Evolutionary conservation across 2,329 filamentous ascomycete species (phyloP).

Genomic region (Exophiala aquamarina): DNA sequence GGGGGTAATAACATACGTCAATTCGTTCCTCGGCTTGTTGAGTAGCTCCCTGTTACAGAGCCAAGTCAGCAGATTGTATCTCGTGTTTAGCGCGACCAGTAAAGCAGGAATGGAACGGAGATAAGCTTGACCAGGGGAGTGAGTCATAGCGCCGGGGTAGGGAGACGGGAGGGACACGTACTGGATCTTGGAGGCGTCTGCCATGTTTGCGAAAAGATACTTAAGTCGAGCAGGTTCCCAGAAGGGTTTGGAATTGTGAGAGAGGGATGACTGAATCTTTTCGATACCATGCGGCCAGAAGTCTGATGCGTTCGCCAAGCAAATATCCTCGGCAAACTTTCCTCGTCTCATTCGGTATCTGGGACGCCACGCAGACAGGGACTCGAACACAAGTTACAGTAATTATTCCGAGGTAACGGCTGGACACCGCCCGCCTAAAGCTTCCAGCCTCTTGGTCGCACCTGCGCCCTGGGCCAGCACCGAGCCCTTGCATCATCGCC

Average conservation of each 20-base stretch:
- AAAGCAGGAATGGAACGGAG: constrained; percentile 10
- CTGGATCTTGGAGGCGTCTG: constrained; percentile 69
- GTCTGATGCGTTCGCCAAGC: not conserved
- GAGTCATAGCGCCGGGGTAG: constrained; percentile 26
- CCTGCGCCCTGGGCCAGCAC: no score
- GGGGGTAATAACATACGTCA: constrained; percentile 67
- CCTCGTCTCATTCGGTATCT: no score
- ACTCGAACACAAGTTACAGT: no score
- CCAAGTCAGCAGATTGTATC: constrained; percentile 14
- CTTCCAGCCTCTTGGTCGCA: no score
- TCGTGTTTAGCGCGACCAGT: constrained; percentile 5
- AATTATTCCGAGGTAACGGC: no score
- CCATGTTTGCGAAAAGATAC: constrained; percentile 48
- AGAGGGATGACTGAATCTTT: constrained; percentile 5
- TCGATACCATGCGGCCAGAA: no score
- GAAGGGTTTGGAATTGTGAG: not conserved
- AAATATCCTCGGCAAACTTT: constrained; percentile 1
- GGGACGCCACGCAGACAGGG: no score
- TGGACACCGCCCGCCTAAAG: no score
- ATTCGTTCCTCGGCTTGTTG: constrained; percentile 82
- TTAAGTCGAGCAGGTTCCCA: constrained; percentile 25
- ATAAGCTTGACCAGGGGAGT: constrained; percentile 18
- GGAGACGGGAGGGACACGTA: constrained; percentile 41
- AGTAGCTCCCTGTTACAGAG: constrained; percentile 70
- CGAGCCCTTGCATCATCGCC: no score